A percentile compares a stretch with the other conserved stretches of the same genome.
These are phyloP conservation scores for Stellera chamaejasme DNA, from an alignment of 345 rosid genomes.

Conservation along the genomic window DNA sequence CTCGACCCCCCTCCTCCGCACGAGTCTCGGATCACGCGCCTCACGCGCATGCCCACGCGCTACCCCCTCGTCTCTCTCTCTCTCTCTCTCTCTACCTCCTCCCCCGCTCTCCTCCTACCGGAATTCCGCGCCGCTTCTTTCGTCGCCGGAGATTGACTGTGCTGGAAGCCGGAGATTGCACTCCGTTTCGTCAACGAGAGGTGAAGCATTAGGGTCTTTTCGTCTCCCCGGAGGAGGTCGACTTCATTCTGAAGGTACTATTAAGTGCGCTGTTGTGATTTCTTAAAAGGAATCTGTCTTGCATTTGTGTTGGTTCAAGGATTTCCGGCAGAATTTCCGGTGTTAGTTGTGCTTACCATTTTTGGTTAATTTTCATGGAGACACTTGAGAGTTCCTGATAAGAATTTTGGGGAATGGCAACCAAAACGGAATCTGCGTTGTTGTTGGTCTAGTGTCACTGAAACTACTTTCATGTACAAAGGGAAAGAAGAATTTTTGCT, in stretches of 20 bases:
- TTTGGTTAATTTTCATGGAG: neutral
- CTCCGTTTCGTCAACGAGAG: conserved; percentile 15
- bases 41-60: conserved; percentile 53
- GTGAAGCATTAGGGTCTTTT: conserved; percentile 13
- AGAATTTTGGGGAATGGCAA: neutral
- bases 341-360: neutral
- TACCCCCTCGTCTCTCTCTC: conserved; percentile 16
- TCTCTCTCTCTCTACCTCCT: conserved; percentile 20
- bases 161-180: conserved; percentile 12
- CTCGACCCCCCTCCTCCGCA: conserved; percentile 40
- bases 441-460: neutral
- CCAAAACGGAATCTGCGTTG: neutral
- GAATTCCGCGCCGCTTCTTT: conserved; percentile 17
- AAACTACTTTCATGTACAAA: neutral
- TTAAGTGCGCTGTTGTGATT: neutral
- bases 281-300: neutral
- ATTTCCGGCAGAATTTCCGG: conserved; percentile 5
- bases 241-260: conserved; percentile 15
- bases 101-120: conserved; percentile 28
- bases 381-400: conserved; percentile 6
- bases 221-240: conserved; percentile 11
- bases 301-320: neutral
- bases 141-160: conserved; percentile 9
- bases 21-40: conserved; percentile 47
- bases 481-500: conserved; percentile 2